phyloP scores from a whole-genome alignment of 345 rosid species.

The Moricandia arvensis region DNA sequence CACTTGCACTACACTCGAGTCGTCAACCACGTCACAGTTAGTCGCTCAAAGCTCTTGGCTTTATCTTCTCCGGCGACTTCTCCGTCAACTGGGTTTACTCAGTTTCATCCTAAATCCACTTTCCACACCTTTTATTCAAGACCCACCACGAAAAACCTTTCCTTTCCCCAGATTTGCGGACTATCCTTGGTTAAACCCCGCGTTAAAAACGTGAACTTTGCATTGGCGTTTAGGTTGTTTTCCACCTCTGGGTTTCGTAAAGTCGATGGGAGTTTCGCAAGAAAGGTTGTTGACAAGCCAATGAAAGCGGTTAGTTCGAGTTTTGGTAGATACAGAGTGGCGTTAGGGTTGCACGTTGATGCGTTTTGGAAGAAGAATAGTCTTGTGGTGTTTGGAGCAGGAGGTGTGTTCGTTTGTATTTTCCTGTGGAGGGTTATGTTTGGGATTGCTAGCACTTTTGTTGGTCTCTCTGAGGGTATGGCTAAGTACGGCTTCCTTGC shows the following conservation, averaged over 20 bases:
- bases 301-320: slow-evolving; percentile 48
- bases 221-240: slow-evolving; percentile 48
- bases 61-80: slow-evolving; percentile 20
- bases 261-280: slow-evolving; percentile 43
- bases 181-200: slow-evolving; percentile 26
- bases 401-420: slow-evolving; percentile 57
- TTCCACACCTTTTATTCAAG: slow-evolving; percentile 32
- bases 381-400: slow-evolving; percentile 65
- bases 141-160: slow-evolving; percentile 36
- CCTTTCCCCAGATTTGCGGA: slow-evolving; percentile 36
- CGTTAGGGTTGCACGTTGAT: slow-evolving; percentile 74
- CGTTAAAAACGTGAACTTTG: slow-evolving; percentile 13
- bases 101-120: slow-evolving; percentile 26
- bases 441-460: slow-evolving; percentile 78
- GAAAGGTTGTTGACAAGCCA: slow-evolving; percentile 57
- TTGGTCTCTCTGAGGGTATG: slow-evolving; percentile 88
- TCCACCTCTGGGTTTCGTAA: slow-evolving; percentile 45
- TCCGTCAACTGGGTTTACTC: slow-evolving; percentile 29
- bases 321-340: slow-evolving; percentile 59
- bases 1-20: slow-evolving; percentile 34
- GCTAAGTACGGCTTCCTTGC: slow-evolving; percentile 93
- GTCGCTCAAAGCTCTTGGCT: slow-evolving; percentile 31
- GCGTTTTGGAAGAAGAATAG: slow-evolving; percentile 75
- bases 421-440: slow-evolving; percentile 89
- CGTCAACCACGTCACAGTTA: slow-evolving; percentile 17